Evolutionary conservation across 495 filamentous ascomycete genomes (phyloP), one percentile per base, ranked within the genome.

Genomic region (Penicillium argentinense): DNA sequence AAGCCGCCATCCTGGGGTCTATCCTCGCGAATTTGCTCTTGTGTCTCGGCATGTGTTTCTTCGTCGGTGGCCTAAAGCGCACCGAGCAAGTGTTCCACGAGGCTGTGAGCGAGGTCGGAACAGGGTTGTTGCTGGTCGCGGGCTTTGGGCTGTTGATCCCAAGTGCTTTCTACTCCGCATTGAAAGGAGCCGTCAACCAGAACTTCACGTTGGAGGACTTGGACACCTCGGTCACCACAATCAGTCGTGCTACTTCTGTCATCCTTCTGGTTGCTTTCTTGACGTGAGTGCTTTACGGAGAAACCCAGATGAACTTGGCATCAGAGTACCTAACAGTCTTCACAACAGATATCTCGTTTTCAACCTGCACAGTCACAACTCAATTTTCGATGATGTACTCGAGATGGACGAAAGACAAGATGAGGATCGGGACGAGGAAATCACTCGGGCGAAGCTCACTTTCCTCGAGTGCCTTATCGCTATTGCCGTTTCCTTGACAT

Each of bases 81-180:
- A 68, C 84, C 4, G 77, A 82, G 58, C 82, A 87, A 47, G 69
- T 71, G 1, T 95, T 95, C 60, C 80, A 87, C 57, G 83, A 85
- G 41, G 82, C 83, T 4, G 76, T 95, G 19, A 87, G 84, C 47
- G 90, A 96, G 68, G 86, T 87, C 8, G 89, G 90, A 12, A 85
- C 80, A 43, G 89, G 87, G 5, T 65, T 96, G 39, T 69, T 97
- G 37, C 72, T 95, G 37, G 89, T 90, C 28, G 90, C 90, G 39
- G 86, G 85, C 2, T 81, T 95, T 56, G 89, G 87, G 22, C 78
- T 97, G 7, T 74, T 90, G 40, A 85, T 96, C 32, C 91, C 92
- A 1, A 85, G 85, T 25, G 85, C 87, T 14, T 97, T 91, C 63
- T 73, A 77, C 52, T 73, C 78, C 38, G 81, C 86, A 0, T 69